These are phyloP conservation scores for Camptophora hylomeconis DNA, from an alignment of 2,329 filamentous ascomycete species.

Conservation along the genomic window DNA sequence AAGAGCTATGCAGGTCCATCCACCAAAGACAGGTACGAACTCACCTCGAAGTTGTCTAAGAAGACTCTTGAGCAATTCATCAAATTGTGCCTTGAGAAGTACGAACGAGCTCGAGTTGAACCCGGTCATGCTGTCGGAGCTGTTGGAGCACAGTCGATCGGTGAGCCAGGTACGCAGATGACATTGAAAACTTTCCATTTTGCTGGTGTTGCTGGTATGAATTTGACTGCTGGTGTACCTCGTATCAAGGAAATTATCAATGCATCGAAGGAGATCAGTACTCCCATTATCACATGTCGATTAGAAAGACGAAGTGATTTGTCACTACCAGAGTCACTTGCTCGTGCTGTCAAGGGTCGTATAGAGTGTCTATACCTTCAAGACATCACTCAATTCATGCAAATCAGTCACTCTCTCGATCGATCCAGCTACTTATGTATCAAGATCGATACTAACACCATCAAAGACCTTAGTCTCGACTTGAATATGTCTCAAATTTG, in stretches of 20 bases:
- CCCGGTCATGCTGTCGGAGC: conserved; percentile 93
- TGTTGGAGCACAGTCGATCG: conserved; percentile 93
- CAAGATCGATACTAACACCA: conserved; percentile 64
- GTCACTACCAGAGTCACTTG: conserved; percentile 26
- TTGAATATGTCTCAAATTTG: conserved; percentile 62
- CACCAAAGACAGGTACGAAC: conserved; percentile 37
- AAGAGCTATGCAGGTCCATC: conserved; percentile 10
- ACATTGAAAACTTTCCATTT: conserved; percentile 99
- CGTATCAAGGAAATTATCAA: conserved; percentile 99
- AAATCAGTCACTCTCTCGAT: conserved; percentile 58
- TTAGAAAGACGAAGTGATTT: conserved; percentile 27
- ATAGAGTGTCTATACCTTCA: conserved; percentile 90
- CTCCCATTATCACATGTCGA: conserved; percentile 81
- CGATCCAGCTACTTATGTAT: conserved; percentile 59
- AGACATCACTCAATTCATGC: conserved; percentile 67
- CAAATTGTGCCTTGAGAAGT: conserved; percentile 71
- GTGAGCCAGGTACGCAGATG: conserved; percentile 98
- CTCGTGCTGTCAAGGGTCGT: conserved; percentile 80
- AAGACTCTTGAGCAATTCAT: conserved; percentile 66
- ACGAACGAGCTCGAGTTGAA: conserved; percentile 80
- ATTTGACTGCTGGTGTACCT: conserved; percentile 95
- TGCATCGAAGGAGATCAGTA: conserved; percentile 84
- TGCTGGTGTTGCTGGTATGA: conserved; percentile 98
- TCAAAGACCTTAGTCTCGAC: conserved; percentile 70
- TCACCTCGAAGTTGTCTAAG: conserved; percentile 71